Conservation (phyloP, 1,284 basidiomycete species). For the Apiotrichum brassicae region DNA sequence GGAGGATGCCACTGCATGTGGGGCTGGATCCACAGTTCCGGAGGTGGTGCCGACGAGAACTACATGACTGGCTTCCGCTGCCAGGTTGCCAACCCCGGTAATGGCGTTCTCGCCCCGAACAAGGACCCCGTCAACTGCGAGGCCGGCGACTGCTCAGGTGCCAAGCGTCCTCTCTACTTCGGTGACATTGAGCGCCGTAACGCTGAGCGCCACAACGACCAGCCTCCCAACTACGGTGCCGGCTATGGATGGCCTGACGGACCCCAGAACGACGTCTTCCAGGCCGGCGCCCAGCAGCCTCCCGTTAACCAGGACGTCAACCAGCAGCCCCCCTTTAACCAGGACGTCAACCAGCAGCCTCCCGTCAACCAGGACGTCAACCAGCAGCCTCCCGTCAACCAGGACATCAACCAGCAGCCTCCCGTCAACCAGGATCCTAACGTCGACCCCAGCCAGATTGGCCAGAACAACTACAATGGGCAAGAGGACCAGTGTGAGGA, state of each 20-base stretch:
- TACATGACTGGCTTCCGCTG: constrained; percentile 37
- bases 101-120: constrained; percentile 17
- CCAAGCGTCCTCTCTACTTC: constrained; percentile 44
- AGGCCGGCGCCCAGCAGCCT: constrained; percentile 6
- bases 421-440: too few species aligned
- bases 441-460: too few species aligned
- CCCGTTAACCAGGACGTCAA: background rate
- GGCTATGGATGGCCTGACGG: constrained; percentile 46
- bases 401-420: too few species aligned
- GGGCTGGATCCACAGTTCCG: constrained; percentile 39
- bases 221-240: constrained; percentile 44
- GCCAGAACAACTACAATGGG: too few species aligned
- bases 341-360: too few species aligned
- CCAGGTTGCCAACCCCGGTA: constrained; percentile 30
- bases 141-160: constrained; percentile 19
- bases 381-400: too few species aligned
- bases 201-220: constrained; percentile 25
- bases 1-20: too few species aligned
- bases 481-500: too few species aligned
- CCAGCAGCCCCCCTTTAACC: background rate
- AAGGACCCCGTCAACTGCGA: constrained; percentile 25
- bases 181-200: constrained; percentile 37
- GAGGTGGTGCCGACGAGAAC: constrained; percentile 30
- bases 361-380: too few species aligned
- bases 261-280: constrained; percentile 47